These are phyloP conservation scores for Penicillium simplicissimum DNA, from an alignment of 495 filamentous ascomycete genomes.

Conservation along the genomic window DNA sequence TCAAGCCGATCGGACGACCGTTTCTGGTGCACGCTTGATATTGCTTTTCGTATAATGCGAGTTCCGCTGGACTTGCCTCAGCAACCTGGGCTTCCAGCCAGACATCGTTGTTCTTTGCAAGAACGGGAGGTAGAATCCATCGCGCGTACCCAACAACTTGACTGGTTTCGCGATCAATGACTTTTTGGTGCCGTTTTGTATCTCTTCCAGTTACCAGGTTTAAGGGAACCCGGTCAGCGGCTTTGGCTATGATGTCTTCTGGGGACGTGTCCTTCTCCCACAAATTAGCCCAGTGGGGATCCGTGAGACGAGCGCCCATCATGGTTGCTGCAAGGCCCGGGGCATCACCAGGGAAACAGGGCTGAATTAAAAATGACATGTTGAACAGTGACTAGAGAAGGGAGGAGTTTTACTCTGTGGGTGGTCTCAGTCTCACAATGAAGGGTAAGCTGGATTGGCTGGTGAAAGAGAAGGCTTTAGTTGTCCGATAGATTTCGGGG, in stretches of 20 bases:
- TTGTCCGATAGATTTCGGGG: too few species aligned
- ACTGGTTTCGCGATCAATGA: neutral
- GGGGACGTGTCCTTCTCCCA: neutral
- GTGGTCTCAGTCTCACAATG: too few species aligned
- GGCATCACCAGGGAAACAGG: neutral
- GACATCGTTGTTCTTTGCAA: neutral
- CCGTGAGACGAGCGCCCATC: neutral
- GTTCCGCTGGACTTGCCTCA: neutral
- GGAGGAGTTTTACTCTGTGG: too few species aligned
- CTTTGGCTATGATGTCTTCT: neutral
- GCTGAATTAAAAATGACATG: conserved; percentile 19
- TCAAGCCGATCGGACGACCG: neutral
- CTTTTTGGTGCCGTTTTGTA: neutral
- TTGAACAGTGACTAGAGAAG: too few species aligned
- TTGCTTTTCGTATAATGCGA: neutral
- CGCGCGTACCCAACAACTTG: neutral
- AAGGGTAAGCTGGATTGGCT: too few species aligned
- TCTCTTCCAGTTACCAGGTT: neutral
- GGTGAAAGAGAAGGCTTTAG: too few species aligned
- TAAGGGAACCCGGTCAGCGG: neutral
- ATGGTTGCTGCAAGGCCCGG: neutral
- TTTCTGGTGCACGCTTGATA: neutral
- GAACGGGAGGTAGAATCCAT: neutral
- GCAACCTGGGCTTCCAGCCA: neutral
- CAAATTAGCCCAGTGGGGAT: neutral